These are phyloP conservation scores for Wallacemonas rigidus DNA, from an alignment of 208 protist genomes.

Conservation along the genomic window DNA sequence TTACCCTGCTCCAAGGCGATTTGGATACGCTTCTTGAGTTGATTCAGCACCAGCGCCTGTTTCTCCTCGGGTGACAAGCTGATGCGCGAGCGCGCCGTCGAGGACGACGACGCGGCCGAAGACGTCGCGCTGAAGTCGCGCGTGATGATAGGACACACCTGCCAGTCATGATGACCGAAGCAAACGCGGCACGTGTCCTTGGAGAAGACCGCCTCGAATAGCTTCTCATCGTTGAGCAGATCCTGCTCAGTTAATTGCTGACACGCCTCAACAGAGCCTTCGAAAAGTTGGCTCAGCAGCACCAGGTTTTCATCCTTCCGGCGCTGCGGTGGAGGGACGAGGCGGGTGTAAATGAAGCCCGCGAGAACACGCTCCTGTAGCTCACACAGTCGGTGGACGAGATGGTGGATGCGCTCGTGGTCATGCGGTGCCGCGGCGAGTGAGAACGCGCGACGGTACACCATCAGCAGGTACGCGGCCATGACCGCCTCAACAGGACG, in stretches of 20 bases:
- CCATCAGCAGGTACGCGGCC: conserved; percentile 77
- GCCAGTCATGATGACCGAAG: conserved; percentile 76
- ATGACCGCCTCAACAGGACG: conserved; percentile 74
- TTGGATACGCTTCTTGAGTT: conserved; percentile 42
- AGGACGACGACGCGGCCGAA: not conserved
- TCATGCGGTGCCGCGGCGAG: conserved; percentile 77
- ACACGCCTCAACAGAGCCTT: conserved; percentile 24
- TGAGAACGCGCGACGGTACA: conserved; percentile 80
- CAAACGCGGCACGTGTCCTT: conserved; percentile 74
- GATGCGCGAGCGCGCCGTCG: conserved; percentile 34
- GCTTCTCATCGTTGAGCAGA: conserved; percentile 40
- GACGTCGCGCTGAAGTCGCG: conserved; percentile 59
- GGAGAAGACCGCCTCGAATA: conserved; percentile 70
- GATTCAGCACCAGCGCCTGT: conserved; percentile 59
- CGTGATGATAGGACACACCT: conserved; percentile 80
- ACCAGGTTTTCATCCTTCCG: conserved; percentile 38
- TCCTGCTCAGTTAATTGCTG: conserved; percentile 28
- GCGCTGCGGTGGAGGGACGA: conserved; percentile 53
- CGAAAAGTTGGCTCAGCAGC: conserved; percentile 36
- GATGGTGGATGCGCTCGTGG: conserved; percentile 55
- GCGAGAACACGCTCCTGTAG: conserved; percentile 83
- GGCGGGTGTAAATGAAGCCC: conserved; percentile 75
- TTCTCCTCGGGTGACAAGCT: conserved; percentile 76
- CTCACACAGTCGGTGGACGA: conserved; percentile 56
- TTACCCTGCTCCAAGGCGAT: conserved; percentile 31